These are phyloP conservation scores for Aspergillus panamensis DNA, from an alignment of 495 filamentous ascomycete species.

Conservation along the genomic window DNA sequence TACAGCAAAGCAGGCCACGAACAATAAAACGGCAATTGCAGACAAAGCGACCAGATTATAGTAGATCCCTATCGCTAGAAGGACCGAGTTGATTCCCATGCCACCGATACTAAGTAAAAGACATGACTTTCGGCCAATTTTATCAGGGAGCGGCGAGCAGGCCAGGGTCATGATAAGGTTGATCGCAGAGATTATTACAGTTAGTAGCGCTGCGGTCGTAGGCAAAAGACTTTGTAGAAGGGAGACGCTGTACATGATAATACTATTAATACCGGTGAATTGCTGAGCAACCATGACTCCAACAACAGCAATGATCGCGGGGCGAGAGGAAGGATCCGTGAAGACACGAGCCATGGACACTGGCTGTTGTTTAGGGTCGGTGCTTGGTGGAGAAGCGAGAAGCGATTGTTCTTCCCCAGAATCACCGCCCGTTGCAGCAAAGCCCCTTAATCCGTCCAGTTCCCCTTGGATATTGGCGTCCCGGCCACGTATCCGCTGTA, in stretches of 20 bases:
- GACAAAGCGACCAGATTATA: slow-evolving; percentile 66
- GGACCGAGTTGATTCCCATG: slow-evolving; percentile 71
- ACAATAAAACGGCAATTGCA: slow-evolving; percentile 74
- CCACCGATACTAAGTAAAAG: slow-evolving; percentile 76
- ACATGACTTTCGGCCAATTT: slow-evolving; percentile 78
- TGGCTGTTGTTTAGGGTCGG: slow-evolving; percentile 32
- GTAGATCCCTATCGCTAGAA: slow-evolving; percentile 72
- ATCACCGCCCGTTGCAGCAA: slow-evolving; percentile 38
- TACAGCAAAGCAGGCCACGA: slow-evolving; percentile 86
- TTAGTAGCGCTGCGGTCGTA: slow-evolving; percentile 70
- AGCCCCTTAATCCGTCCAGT: slow-evolving; percentile 57
- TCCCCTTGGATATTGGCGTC: slow-evolving; percentile 71
- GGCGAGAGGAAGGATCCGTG: slow-evolving; percentile 61
- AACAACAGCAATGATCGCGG: slow-evolving; percentile 78
- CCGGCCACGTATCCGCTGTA: slow-evolving; percentile 72
- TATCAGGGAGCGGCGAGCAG: slow-evolving; percentile 81
- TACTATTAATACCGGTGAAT: slow-evolving; percentile 88
- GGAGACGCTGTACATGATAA: slow-evolving; percentile 96
- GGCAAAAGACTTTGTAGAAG: slow-evolving; percentile 74
- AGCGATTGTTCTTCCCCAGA: slow-evolving; percentile 47
- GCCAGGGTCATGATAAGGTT: slow-evolving; percentile 79
- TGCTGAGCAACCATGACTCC: slow-evolving; percentile 93
- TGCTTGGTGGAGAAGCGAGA: slow-evolving; percentile 37
- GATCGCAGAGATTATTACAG: slow-evolving; percentile 78
- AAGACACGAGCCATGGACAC: slow-evolving; percentile 67